These are phyloP conservation scores for Dalechampia spathulata DNA, from an alignment of 441 rosid genomes.

Conservation along the genomic window DNA sequence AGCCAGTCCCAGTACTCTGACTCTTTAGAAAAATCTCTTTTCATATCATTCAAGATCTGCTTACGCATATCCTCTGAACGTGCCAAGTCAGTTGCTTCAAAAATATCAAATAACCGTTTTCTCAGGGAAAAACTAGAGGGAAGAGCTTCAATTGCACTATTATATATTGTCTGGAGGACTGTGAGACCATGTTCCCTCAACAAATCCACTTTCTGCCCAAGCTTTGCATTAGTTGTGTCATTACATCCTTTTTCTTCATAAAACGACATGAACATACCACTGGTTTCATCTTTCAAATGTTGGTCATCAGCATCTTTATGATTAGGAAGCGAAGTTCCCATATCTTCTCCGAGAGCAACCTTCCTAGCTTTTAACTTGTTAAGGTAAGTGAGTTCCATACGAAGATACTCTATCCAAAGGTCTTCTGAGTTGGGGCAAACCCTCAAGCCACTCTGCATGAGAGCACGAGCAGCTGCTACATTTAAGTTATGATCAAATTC, in stretches of 20 bases:
- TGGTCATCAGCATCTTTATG: conserved; percentile 29
- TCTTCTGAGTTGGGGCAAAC: conserved; percentile 71
- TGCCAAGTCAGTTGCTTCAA: conserved; percentile 62
- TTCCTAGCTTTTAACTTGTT: conserved; percentile 80
- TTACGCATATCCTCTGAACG: conserved; percentile 50
- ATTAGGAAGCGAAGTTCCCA: conserved; percentile 48
- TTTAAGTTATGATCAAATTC: conserved; percentile 82
- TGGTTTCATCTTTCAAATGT: conserved; percentile 60
- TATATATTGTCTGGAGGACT: conserved; percentile 54
- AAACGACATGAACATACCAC: conserved; percentile 59
- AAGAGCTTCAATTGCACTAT: conserved; percentile 64
- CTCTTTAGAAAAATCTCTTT: conserved; percentile 57
- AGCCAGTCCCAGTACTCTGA: conserved; percentile 89
- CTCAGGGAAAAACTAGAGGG: conserved; percentile 71
- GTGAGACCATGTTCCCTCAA: conserved; percentile 62
- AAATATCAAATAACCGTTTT: conserved; percentile 60
- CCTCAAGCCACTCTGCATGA: conserved; percentile 88
- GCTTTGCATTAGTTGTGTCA: conserved; percentile 29
- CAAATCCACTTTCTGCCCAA: conserved; percentile 41
- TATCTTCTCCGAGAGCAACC: conserved; percentile 76
- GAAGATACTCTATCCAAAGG: conserved; percentile 85
- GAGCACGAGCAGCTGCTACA: conserved; percentile 77
- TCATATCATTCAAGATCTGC: conserved; percentile 63
- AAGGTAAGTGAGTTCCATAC: conserved; percentile 85
- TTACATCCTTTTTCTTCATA: conserved; percentile 30